Evolutionary conservation across 2,329 filamentous ascomycete genomes (phyloP), one percentile per base, ranked within the genome.

Genomic region (Verticillium nubilum): DNA sequence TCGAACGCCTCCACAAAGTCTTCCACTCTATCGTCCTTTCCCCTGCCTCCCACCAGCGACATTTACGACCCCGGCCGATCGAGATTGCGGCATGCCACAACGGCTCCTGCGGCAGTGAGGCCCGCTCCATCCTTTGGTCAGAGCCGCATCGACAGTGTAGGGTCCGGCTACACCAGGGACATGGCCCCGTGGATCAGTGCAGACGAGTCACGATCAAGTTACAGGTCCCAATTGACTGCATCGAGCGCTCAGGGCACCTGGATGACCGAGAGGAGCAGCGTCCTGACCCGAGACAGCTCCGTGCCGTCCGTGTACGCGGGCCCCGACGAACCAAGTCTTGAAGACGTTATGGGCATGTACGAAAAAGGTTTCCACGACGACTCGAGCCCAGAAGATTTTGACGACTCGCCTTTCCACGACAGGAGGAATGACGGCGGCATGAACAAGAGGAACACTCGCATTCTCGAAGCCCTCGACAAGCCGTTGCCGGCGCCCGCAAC

Each of bases 201-300:
- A 58, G 81, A 84, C 59, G 81, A 84, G 68, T 72, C 79, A 31
- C 78, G 83, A 35, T 81, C 80, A 0, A 86, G 82, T 71, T 82
- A 79, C 66, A 80, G 82, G 59, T 85, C 83, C 15, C 82, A 85
- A 62, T 71, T 80, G 57, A 82, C 82, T 19, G 71, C 77, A 35
- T 85, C 82, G 3, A 82, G 82, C 5, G 75, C 77, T 27, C 81
- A 81, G 31, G 92, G 88, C 26, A 83, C 81, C 2, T 65, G 73
- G 5, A 86, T 87, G n/a, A 96, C 91, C 1, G 91, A 94, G 69
- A 83, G 91, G 62, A 96, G 91, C 72, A 97, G 92, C 69, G 81
- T 95, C 56, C 72, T 88, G 64, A 95, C 92, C 3, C 92, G 90
- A 66, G 85, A 86, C 61, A 96, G 90, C 76, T 92, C 90, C 1